Evolutionary conservation across 129 eudicot genomes (phyloP).

Genomic region (Scalesia atractyloides): DNA sequence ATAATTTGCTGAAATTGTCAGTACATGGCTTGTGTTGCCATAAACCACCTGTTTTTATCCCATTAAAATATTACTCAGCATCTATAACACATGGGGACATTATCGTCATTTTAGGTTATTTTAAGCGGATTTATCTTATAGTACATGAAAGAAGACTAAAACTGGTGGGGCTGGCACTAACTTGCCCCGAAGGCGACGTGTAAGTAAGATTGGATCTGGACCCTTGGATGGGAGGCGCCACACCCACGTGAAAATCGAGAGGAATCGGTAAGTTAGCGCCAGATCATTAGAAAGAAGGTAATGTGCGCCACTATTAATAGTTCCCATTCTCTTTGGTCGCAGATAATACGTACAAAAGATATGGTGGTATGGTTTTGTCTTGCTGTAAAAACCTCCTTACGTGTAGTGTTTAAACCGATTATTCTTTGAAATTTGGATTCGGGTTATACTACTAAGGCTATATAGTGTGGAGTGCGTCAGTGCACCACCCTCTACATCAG

Average conservation of each 20-base stretch:
- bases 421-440: no score
- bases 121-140: no score
- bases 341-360: conserved; percentile 1
- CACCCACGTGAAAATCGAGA: background rate
- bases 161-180: conserved; percentile 37
- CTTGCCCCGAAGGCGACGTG: conserved; percentile 47
- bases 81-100: no score
- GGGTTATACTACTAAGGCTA: no score
- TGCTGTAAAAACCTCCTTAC: no score
- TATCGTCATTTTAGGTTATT: no score
- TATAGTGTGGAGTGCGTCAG: no score
- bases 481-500: no score
- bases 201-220: conserved; percentile 24
- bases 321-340: conserved; percentile 60
- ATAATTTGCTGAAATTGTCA: background rate
- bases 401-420: no score
- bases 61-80: no score
- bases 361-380: background rate
- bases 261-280: conserved; percentile 42
- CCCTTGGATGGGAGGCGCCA: conserved; percentile 33
- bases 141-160: background rate
- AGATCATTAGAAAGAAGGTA: conserved; percentile 20
- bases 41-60: conserved; percentile 3
- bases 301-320: conserved; percentile 22
- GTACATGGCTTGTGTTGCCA: background rate